These are phyloP conservation scores for Lactarius hengduanensis DNA, from an alignment of 768 basidiomycete genomes.

Conservation along the genomic window DNA sequence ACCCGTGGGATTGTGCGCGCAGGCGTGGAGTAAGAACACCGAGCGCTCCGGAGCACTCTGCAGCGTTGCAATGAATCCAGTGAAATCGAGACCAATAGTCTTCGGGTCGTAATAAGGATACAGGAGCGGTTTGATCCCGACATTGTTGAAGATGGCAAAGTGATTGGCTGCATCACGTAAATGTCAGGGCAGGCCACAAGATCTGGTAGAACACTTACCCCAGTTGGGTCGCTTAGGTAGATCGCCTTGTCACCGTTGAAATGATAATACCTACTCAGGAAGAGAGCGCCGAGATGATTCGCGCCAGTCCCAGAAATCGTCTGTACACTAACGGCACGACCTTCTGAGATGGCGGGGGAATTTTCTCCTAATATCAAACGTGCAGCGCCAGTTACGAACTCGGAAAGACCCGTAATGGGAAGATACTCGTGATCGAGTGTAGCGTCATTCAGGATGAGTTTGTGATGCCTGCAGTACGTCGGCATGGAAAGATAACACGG, in stretches of 20 bases:
- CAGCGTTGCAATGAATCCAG: constrained; percentile 61
- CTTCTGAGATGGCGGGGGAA: constrained; percentile 67
- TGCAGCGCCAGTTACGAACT: constrained; percentile 79
- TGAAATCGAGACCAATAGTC: constrained; percentile 84
- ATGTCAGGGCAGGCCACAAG: not conserved
- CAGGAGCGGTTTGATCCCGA: constrained; percentile 79
- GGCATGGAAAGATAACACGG: not conserved
- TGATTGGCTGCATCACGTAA: constrained; percentile 67
- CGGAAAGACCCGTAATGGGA: constrained; percentile 83
- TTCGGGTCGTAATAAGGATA: constrained; percentile 95
- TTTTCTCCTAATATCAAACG: constrained; percentile 76
- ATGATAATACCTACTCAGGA: constrained; percentile 79
- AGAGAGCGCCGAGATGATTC: constrained; percentile 88
- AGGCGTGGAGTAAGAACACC: constrained; percentile 88
- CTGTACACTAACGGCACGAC: constrained; percentile 77
- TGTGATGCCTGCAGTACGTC: constrained; percentile 58
- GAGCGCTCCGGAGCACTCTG: constrained; percentile 68
- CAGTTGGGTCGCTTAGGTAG: constrained; percentile 94
- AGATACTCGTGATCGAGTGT: constrained; percentile 89
- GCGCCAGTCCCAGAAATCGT: constrained; percentile 97
- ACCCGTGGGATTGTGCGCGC: constrained; percentile 96
- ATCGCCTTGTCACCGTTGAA: constrained; percentile 65
- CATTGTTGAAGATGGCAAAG: constrained; percentile 85
- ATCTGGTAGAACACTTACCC: constrained; percentile 52
- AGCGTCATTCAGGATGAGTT: constrained; percentile 63